A percentile compares a stretch with the other conserved stretches of the same genome.
Conservation (phyloP, 139 green algal species). For the Astrephomene gubernaculifera region DNA sequence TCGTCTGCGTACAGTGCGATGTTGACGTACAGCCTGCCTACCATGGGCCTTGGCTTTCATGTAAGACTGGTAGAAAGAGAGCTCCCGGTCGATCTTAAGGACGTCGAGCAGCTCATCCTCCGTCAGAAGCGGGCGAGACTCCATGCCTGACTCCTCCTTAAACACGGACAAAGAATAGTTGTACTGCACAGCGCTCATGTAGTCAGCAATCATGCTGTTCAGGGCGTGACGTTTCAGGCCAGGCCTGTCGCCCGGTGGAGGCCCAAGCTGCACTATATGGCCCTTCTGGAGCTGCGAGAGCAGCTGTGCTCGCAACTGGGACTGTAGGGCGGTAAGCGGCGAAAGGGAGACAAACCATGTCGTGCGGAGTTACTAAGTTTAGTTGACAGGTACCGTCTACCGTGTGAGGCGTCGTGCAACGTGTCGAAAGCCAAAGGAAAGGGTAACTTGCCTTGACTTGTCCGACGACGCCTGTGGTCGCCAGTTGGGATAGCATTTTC, state of each 20-base stretch:
- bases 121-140: slow-evolving; percentile 28
- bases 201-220: slow-evolving; percentile 67
- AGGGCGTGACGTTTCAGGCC: slow-evolving; percentile 52
- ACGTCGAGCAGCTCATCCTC: slow-evolving; percentile 53
- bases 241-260: slow-evolving; percentile 33
- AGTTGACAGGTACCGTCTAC: too few relatives aligned
- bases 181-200: slow-evolving; percentile 55
- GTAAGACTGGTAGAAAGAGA: slow-evolving; percentile 40
- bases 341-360: not conserved
- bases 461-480: slow-evolving; percentile 52
- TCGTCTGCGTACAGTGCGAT: not conserved
- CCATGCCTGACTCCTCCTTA: slow-evolving; percentile 55
- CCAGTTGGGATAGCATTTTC: slow-evolving; percentile 58
- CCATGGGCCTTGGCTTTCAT: slow-evolving; percentile 43
- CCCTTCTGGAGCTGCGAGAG: slow-evolving; percentile 58
- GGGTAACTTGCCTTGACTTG: slow-evolving; percentile 56
- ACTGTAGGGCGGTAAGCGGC: slow-evolving; percentile 20
- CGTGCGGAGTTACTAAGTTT: not conserved
- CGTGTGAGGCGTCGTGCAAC: too few relatives aligned
- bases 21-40: not conserved
- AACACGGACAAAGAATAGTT: slow-evolving; percentile 71
- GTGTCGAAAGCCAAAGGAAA: not conserved
- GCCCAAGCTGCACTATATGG: slow-evolving; percentile 32
- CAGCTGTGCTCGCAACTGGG: slow-evolving; percentile 61
- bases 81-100: slow-evolving; percentile 41